A percentile compares a stretch with the other conserved stretches of the same genome.
These are phyloP conservation scores for Exophiala sideris DNA, from an alignment of 2,329 filamentous ascomycete genomes.

Conservation along the genomic window DNA sequence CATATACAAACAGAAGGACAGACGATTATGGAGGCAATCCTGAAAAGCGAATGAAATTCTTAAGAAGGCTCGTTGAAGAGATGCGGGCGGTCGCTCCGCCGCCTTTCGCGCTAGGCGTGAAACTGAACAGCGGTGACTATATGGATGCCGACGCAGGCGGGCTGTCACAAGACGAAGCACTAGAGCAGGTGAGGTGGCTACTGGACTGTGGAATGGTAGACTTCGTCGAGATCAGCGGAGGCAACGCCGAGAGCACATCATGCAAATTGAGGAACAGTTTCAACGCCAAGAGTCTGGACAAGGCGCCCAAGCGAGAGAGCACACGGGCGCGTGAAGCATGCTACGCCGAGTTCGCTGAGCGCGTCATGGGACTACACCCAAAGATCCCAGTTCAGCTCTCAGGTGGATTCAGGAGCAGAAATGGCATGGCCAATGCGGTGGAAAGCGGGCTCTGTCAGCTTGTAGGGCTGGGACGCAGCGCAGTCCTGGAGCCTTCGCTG, in stretches of 20 bases:
- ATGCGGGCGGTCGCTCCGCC: slow-evolving; percentile 40
- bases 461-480: slow-evolving; percentile 49
- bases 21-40: slow-evolving; percentile 49
- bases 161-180: slow-evolving; percentile 44
- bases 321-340: slow-evolving; percentile 6
- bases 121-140: slow-evolving; percentile 52
- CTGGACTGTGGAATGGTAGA: slow-evolving; percentile 49
- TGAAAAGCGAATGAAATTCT: slow-evolving; percentile 39
- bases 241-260: slow-evolving; percentile 35
- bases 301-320: not conserved
- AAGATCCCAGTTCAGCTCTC: slow-evolving; percentile 44
- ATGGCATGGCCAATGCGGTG: slow-evolving; percentile 50
- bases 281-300: not conserved
- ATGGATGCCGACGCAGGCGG: slow-evolving; percentile 28
- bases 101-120: slow-evolving; percentile 47
- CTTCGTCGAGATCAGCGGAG: slow-evolving; percentile 67
- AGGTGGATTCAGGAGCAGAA: slow-evolving; percentile 58
- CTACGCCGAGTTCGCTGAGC: slow-evolving; percentile 5
- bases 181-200: slow-evolving; percentile 56
- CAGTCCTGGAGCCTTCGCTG: slow-evolving; percentile 44
- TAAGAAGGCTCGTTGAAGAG: slow-evolving; percentile 41
- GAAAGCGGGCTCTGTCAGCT: slow-evolving; percentile 47
- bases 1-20: slow-evolving; percentile 45
- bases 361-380: not conserved
- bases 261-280: slow-evolving; percentile 3